These are phyloP conservation scores for Penicillium sp. DNA, from an alignment of 2,329 filamentous ascomycete species.

Conservation along the genomic window DNA sequence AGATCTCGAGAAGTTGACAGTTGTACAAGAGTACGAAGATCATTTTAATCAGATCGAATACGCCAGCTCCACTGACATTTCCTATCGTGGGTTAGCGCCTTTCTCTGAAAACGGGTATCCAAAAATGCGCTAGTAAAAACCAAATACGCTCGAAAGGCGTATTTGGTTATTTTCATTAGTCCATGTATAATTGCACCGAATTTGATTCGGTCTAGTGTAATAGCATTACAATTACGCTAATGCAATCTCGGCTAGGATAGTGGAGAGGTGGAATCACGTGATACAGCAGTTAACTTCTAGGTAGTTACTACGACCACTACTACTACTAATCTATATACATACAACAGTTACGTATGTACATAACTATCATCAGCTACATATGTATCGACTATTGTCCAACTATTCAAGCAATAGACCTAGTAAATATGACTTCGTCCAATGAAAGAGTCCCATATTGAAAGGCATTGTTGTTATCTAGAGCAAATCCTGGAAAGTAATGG, in stretches of 20 bases:
- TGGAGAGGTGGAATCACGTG: too few relatives aligned
- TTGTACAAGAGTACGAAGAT: not conserved
- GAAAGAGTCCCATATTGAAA: not conserved
- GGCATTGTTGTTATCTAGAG: not conserved
- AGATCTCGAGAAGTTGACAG: not conserved
- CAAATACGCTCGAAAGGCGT: not conserved
- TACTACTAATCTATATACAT: too few relatives aligned
- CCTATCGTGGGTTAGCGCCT: not conserved
- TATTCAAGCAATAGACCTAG: not conserved
- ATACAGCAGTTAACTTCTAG: too few relatives aligned
- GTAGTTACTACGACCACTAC: too few relatives aligned
- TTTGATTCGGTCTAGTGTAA: not conserved
- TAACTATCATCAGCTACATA: too few relatives aligned
- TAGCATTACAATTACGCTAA: not conserved
- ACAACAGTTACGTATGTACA: too few relatives aligned
- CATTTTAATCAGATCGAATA: slow-evolving; percentile 1
- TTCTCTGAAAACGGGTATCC: not conserved
- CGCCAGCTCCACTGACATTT: not conserved
- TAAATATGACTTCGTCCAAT: not conserved
- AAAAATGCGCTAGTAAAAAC: not conserved
- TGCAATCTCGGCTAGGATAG: not conserved
- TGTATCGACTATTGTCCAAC: not conserved
- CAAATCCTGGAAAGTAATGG: not conserved
- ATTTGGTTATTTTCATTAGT: not conserved
- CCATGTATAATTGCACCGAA: not conserved